Evolutionary conservation across 2,329 filamentous ascomycete species (phyloP).

Genomic region (Purpureocillium takamizusanense): DNA sequence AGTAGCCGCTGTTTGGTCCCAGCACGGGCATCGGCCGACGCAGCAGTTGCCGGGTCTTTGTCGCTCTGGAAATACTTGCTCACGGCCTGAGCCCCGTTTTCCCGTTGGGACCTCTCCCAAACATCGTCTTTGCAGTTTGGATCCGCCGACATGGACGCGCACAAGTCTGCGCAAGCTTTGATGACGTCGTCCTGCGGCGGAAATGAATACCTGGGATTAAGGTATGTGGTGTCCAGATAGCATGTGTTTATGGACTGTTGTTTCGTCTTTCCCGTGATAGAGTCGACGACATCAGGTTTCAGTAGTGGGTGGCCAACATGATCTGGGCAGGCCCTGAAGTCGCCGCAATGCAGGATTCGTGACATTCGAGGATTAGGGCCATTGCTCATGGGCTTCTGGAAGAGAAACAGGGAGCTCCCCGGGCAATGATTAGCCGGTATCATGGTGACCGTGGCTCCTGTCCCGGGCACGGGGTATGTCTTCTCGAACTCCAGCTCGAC

Average conservation of each 20-base stretch:
- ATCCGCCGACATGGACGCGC: constrained; percentile 64
- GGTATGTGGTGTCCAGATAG: constrained; percentile 94
- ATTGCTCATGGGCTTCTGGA: constrained; percentile 66
- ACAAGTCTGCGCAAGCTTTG: constrained; percentile 77
- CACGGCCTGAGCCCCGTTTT: constrained; percentile 33
- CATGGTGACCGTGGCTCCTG: constrained; percentile 83
- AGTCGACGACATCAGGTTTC: constrained; percentile 63
- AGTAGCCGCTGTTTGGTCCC: constrained; percentile 54
- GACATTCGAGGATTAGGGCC: constrained; percentile 54
- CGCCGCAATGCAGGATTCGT: constrained; percentile 86
- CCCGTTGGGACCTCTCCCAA: constrained; percentile 35
- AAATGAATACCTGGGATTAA: constrained; percentile 93
- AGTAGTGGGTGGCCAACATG: constrained; percentile 79
- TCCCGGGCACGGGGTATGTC: constrained; percentile 69
- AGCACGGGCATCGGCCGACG: constrained; percentile 15
- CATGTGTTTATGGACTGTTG: constrained; percentile 91
- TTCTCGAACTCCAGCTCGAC: constrained; percentile 79
- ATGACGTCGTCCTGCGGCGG: constrained; percentile 85
- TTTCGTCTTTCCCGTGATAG: constrained; percentile 57
- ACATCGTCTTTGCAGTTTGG: constrained; percentile 37
- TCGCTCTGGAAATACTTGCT: constrained; percentile 43
- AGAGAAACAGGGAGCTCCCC: constrained; percentile 86
- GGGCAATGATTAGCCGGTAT: constrained; percentile 95
- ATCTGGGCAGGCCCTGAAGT: constrained; percentile 82
- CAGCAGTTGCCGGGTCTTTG: constrained; percentile 18